Evolutionary conservation across 2,329 filamentous ascomycete species (phyloP).

Genomic region (Helicocarpus griseus): DNA sequence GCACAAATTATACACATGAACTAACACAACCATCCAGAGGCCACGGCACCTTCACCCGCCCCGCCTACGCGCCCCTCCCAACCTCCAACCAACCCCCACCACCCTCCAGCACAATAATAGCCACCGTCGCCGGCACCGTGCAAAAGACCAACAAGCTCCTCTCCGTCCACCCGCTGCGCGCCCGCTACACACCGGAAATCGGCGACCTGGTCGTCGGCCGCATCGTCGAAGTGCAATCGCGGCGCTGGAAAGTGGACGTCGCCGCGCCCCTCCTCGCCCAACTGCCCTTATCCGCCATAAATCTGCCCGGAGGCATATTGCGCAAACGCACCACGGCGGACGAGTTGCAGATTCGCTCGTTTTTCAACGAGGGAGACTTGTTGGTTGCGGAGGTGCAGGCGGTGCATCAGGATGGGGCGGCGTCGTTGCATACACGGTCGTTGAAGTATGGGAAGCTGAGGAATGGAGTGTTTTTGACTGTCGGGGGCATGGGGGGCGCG

Average conservation of each 20-base stretch:
- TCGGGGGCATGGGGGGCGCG: constrained; percentile 67
- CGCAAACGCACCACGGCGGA: constrained; percentile 88
- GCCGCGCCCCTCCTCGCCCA: constrained; percentile 76
- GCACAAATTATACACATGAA: constrained; percentile 7
- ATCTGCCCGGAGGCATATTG: constrained; percentile 85
- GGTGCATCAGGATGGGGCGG: constrained; percentile 74
- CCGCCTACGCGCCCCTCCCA: constrained; percentile 36
- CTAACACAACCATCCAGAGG: constrained; percentile 46
- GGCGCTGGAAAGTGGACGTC: constrained; percentile 91
- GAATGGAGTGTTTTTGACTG: constrained; percentile 81
- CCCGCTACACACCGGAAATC: constrained; percentile 90
- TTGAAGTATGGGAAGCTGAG: constrained; percentile 91
- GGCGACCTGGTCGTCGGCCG: constrained; percentile 90
- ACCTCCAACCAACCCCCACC: constrained; percentile 28
- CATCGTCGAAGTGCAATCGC: constrained; percentile 88
- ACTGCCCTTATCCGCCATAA: constrained; percentile 81
- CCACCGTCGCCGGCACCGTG: constrained; percentile 82
- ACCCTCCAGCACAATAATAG: constrained; percentile 58
- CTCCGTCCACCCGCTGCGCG: constrained; percentile 78
- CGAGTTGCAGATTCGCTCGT: constrained; percentile 93
- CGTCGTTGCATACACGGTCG: constrained; percentile 78
- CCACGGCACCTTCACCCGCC: constrained; percentile 76
- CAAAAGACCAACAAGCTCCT: constrained; percentile 95
- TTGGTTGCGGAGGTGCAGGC: constrained; percentile 91
- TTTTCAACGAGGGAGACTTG: constrained; percentile 91